These are phyloP conservation scores for Rugosomyces carneus DNA, from an alignment of 1,284 basidiomycete genomes.

Conservation along the genomic window DNA sequence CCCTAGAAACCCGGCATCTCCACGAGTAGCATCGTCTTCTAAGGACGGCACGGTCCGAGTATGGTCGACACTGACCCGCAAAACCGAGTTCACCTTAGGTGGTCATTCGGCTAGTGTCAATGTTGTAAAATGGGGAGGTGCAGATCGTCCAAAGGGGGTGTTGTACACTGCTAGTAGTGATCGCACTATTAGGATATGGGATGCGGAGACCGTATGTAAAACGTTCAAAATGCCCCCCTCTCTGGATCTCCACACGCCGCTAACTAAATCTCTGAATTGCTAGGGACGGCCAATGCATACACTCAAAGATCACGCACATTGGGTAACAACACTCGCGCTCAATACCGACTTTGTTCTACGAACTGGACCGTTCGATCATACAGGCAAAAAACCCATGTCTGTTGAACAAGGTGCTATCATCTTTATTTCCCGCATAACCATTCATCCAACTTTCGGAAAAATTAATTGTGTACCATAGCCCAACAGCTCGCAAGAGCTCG, in stretches of 20 bases:
- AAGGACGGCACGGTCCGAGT: slow-evolving; percentile 95
- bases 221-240: slow-evolving; percentile 1
- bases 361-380: slow-evolving; percentile 94
- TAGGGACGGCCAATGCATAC: slow-evolving; percentile 66
- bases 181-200: slow-evolving; percentile 92
- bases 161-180: slow-evolving; percentile 95
- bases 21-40: slow-evolving; percentile 91
- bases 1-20: slow-evolving; percentile 59
- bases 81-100: slow-evolving; percentile 82
- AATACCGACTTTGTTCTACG: slow-evolving; percentile 94
- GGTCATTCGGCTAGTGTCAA: slow-evolving; percentile 95
- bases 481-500: slow-evolving; percentile 70
- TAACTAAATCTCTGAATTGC: slow-evolving; percentile 3
- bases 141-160: slow-evolving; percentile 65
- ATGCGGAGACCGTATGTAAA: slow-evolving; percentile 64
- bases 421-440: no score
- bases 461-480: no score
- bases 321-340: slow-evolving; percentile 95
- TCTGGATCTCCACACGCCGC: not conserved
- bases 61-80: slow-evolving; percentile 77
- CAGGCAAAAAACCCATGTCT: slow-evolving; percentile 64
- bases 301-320: slow-evolving; percentile 94
- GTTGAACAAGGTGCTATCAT: slow-evolving; percentile 67
- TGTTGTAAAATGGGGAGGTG: slow-evolving; percentile 93
- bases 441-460: no score